Percentiles rank a stretch among this genome's conserved stretches.
Conservation (phyloP, 108 stramenopile genomes). For the Cyclostephanos tholiformis region DNA sequence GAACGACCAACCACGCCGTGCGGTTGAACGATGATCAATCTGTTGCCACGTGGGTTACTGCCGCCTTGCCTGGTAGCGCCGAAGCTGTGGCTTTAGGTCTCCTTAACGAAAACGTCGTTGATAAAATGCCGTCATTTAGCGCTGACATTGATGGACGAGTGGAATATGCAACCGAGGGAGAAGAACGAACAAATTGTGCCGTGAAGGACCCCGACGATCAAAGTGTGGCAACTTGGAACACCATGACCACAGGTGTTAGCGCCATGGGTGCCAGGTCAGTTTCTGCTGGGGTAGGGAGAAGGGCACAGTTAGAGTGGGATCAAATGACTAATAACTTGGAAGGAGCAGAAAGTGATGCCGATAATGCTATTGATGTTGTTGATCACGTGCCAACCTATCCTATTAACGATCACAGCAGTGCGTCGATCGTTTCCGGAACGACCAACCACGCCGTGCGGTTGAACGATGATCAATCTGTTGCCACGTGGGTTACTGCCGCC, state of each 20-base stretch:
- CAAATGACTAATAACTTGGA: neutral
- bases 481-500: constrained; percentile 44
- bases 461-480: constrained; percentile 46
- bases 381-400: constrained; percentile 21
- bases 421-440: constrained; percentile 36
- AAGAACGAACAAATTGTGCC: constrained; percentile 19
- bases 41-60: constrained; percentile 45
- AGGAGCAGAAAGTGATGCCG: neutral
- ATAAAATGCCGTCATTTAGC: constrained; percentile 29
- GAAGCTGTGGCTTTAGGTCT: constrained; percentile 15
- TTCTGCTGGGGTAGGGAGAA: constrained; percentile 16
- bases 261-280: too few species aligned
- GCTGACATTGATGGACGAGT: neutral
- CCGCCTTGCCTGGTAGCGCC: constrained; percentile 25
- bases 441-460: constrained; percentile 30
- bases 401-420: neutral
- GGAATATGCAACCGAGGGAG: neutral
- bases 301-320: neutral
- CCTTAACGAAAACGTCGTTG: constrained; percentile 43
- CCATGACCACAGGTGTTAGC: constrained; percentile 27
- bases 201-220: constrained; percentile 45
- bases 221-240: constrained; percentile 47
- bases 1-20: constrained; percentile 37
- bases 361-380: constrained; percentile 5
- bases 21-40: constrained; percentile 42